These are phyloP conservation scores for Cyclotella cryptica DNA, from an alignment of 108 stramenopile genomes.

Conservation along the genomic window DNA sequence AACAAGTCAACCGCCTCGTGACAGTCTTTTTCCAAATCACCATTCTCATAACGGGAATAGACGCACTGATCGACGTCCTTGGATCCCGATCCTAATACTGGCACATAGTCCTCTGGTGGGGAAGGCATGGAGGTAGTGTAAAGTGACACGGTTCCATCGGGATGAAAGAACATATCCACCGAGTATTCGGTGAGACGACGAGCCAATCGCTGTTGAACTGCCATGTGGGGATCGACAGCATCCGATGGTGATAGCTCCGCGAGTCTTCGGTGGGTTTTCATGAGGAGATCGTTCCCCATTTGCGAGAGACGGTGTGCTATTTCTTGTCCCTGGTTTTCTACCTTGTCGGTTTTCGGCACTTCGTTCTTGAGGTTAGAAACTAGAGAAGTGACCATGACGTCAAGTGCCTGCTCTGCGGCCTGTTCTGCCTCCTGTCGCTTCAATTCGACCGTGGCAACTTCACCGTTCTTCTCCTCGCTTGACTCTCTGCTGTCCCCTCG, in stretches of 20 bases:
- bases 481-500: background rate
- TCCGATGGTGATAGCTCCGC: background rate
- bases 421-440: constrained; percentile 10
- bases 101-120: background rate
- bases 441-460: background rate
- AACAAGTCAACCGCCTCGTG: constrained; percentile 16
- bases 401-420: constrained; percentile 29
- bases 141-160: constrained; percentile 28
- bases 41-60: constrained; percentile 24
- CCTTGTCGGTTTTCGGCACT: background rate
- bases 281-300: constrained; percentile 15
- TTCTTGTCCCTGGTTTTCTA: background rate
- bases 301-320: constrained; percentile 9
- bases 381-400: constrained; percentile 28
- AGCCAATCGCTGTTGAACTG: constrained; percentile 38
- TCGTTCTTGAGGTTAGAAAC: background rate
- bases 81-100: constrained; percentile 18
- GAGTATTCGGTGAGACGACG: constrained; percentile 48
- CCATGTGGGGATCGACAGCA: constrained; percentile 19
- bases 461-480: background rate
- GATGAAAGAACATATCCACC: constrained; percentile 29
- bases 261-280: constrained; percentile 22
- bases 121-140: constrained; percentile 18
- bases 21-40: constrained; percentile 17
- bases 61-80: constrained; percentile 27